Base-by-base conservation (phyloP, 2,329 filamentous ascomycete genomes). In the Didymosphaeria variabile region DNA sequence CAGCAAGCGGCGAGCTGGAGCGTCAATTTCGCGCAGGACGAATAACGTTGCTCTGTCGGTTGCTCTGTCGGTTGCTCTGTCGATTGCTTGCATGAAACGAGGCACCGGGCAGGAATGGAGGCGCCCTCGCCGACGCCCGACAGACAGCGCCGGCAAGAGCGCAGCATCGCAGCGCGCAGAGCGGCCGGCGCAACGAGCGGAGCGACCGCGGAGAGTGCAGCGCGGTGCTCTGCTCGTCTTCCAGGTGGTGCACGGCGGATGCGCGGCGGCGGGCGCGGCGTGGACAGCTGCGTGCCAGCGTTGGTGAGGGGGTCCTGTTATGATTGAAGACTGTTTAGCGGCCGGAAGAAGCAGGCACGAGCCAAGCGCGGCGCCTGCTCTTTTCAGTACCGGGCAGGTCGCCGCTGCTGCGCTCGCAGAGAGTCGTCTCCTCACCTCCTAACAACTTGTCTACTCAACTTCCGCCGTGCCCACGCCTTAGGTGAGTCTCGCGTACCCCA, bases 401-500 rank as follows among this genome's bases (percentile, higher is more conserved):
- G n/a, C n/a, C n/a, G n/a, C n/a, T n/a, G n/a, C 55, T 58, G 55
- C 57, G 42, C 59, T 49, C 56, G 47, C 60, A 58, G 57, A 32
- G 44, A 23, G 42, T 21, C 61, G 17, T 13, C 17, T 59, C 61
- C 62, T 61, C 65, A 61, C 57, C 61, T 60, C 65, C 62, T 65
- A 66, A 71, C 66, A 71, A 53, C 42, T 40, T 34, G 68, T 51
- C 65, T 59, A 65, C 31, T 19, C 61, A 62, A 59, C 32, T 36
- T 61, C 54, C 54, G 58, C 68, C 69, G 68, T 67, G 67, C 70
- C 65, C 17, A 60, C 62, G 62, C 65, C 56, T 70, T 69, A 71
- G 71, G 75, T 76, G 64, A 71, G 75, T 77, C 65, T 73, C 74
- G 72, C 67, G n/a, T 55, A 55, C 72, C 65, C 62, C 50, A 61